A percentile compares a stretch with the other conserved stretches of the same genome.
Evolutionary conservation across 805 yeast genomes (phyloP).

Genomic region (Kluyveromyces siamensis): DNA sequence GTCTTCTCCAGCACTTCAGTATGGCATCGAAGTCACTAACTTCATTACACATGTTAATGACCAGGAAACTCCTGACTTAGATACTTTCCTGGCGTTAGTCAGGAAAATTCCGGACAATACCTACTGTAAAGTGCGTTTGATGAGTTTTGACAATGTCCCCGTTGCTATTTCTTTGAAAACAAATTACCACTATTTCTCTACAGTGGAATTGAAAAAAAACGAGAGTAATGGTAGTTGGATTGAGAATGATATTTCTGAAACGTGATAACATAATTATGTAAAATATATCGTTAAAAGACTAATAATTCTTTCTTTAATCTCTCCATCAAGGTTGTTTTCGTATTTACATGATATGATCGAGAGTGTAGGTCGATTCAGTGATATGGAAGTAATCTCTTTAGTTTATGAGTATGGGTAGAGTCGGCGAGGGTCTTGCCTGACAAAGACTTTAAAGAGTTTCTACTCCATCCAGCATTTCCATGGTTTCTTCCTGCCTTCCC

Average conservation of each 20-base stretch:
- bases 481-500: constrained; percentile 83
- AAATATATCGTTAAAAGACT: neutral
- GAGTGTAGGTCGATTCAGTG: constrained; percentile 9
- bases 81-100: constrained; percentile 58
- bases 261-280: constrained; percentile 2
- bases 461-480: constrained; percentile 85
- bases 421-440: constrained; percentile 51
- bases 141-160: constrained; percentile 80
- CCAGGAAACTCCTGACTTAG: constrained; percentile 57
- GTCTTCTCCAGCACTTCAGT: constrained; percentile 84
- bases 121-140: constrained; percentile 71
- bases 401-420: constrained; percentile 47
- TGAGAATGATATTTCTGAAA: constrained; percentile 34
- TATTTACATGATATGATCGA: constrained; percentile 1
- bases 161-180: constrained; percentile 79
- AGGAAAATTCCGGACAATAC: constrained; percentile 66
- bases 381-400: constrained; percentile 47
- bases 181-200: constrained; percentile 82
- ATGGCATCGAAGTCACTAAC: constrained; percentile 67
- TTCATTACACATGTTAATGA: constrained; percentile 89
- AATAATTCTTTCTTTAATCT: neutral
- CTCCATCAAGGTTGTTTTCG: neutral
- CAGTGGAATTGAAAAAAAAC: constrained; percentile 49
- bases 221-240: constrained; percentile 42
- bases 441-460: constrained; percentile 47